Evolutionary conservation across 768 basidiomycete species (phyloP), one percentile per base, ranked within the genome.

Genomic region (Basidioascus undulatus): DNA sequence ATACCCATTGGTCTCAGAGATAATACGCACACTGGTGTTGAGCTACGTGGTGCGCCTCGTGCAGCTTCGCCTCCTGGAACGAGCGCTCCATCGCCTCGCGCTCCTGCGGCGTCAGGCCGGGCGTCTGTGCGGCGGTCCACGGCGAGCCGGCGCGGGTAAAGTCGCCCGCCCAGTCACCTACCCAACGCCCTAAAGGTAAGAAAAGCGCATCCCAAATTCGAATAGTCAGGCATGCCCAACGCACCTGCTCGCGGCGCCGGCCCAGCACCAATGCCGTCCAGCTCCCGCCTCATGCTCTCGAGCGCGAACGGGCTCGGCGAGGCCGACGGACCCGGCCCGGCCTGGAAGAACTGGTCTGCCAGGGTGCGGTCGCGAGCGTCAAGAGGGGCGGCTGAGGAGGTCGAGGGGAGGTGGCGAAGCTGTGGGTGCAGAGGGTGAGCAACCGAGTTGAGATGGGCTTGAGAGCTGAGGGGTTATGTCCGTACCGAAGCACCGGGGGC

Each of bases 351-450:
- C n/a, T 45, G 45, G 32, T 43, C 37, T 44, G 43, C 16, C 25
- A 28, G 7, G 30, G 24, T 6, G 20, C 11, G 8, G 16, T 18
- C 35, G 16, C 7, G 23, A 35, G 23, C 11, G 18, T 25, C 13
- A 34, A 10, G 10, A 5, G 5, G 21, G 1, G 8, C 41, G 39
- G 40, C 24, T 39, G 48, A 19, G 32, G 53, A 44, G 6, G 46
- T 49, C 12, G 50, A 44, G 11, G 50, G 49, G 7, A 50, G 41
- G 26, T 52, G 44, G 26, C 41, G 51, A 26, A 47, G 53, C 42
- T 49, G 56, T 49, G 52, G 52, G 35, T 50, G 52, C 21, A 51
- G 47, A 9, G 44, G 50, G 20, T 48, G 47, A 16, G 39, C 43
- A 33, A 46, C 46, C 20, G 37, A 44, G 19, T 49, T 48, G 13